A percentile compares a stretch with the other conserved stretches of the same genome.
phyloP scores from a whole-genome alignment of 179 eudicot species.

The Monotropa hypopitys region DNA sequence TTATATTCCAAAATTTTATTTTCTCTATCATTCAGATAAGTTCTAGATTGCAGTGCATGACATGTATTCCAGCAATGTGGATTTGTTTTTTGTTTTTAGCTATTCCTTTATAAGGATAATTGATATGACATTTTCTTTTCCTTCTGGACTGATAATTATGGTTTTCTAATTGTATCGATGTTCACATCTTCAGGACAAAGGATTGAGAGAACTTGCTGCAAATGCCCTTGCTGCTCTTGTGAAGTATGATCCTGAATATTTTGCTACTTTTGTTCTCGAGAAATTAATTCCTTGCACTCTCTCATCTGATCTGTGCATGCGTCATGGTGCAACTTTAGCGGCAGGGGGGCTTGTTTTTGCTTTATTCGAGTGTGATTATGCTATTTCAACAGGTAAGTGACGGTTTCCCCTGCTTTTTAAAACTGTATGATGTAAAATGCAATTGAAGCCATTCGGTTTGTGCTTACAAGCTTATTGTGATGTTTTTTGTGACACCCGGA shows the following conservation, averaged over 20 bases:
- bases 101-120: background rate
- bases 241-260: conserved; percentile 60
- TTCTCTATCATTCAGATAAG: background rate
- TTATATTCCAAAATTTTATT: background rate
- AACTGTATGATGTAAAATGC: background rate
- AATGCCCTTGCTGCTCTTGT: conserved; percentile 82
- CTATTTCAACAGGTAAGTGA: conserved; percentile 56
- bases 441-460: conserved; percentile 1
- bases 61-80: background rate
- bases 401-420: conserved; percentile 3
- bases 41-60: background rate
- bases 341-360: conserved; percentile 82
- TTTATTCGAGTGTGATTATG: conserved; percentile 43
- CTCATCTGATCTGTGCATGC: conserved; percentile 89
- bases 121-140: background rate
- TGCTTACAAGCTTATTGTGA: background rate
- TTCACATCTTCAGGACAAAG: conserved; percentile 57
- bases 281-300: conserved; percentile 74
- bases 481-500: background rate
- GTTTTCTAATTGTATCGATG: background rate
- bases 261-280: conserved; percentile 53
- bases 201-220: conserved; percentile 90
- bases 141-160: background rate
- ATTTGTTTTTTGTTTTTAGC: background rate
- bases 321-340: conserved; percentile 95